A percentile compares a stretch with the other conserved stretches of the same genome.
Evolutionary conservation across 2,329 filamentous ascomycete species (phyloP).

Genomic region (Penicillium sp.): DNA sequence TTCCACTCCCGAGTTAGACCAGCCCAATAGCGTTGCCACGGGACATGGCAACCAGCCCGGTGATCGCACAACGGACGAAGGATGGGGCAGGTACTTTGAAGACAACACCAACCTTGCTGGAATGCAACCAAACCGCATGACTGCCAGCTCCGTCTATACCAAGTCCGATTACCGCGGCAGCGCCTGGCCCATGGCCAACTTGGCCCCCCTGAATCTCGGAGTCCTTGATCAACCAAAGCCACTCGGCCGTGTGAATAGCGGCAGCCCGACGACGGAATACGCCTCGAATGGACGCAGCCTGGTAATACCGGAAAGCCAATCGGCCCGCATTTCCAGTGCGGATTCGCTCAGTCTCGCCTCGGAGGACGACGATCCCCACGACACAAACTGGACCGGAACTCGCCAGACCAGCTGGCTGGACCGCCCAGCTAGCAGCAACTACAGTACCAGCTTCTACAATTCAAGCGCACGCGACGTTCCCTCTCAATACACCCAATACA

Average conservation of each 20-base stretch:
- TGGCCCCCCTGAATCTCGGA: constrained; percentile 37
- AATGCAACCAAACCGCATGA: constrained; percentile 26
- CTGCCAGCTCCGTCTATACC: constrained; percentile 27
- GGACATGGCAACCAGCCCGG: constrained; percentile 27
- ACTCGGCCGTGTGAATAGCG: constrained; percentile 40
- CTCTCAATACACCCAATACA: constrained; percentile 14
- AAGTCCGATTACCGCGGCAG: constrained; percentile 40
- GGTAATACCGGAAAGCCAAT: constrained; percentile 40
- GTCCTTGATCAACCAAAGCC: constrained; percentile 41
- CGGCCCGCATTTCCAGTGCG: constrained; percentile 45
- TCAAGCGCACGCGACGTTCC: constrained; percentile 25
- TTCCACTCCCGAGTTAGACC: constrained; percentile 22
- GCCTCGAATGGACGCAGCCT: constrained; percentile 30
- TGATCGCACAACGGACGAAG: constrained; percentile 47
- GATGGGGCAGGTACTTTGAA: constrained; percentile 51
- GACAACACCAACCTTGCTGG: constrained; percentile 32
- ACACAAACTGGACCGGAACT: constrained; percentile 25
- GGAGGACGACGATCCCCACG: constrained; percentile 38
- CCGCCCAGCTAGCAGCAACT: constrained; percentile 43
- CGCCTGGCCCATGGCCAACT: constrained; percentile 41
- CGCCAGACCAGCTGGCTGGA: constrained; percentile 31
- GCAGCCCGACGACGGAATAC: constrained; percentile 44
- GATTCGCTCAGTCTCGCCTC: constrained; percentile 41
- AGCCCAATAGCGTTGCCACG: constrained; percentile 16
- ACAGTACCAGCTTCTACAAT: constrained; percentile 41